phyloP scores from a whole-genome alignment of 2,329 filamentous ascomycete genomes.

The Chrysoporthe austroafricana region DNA sequence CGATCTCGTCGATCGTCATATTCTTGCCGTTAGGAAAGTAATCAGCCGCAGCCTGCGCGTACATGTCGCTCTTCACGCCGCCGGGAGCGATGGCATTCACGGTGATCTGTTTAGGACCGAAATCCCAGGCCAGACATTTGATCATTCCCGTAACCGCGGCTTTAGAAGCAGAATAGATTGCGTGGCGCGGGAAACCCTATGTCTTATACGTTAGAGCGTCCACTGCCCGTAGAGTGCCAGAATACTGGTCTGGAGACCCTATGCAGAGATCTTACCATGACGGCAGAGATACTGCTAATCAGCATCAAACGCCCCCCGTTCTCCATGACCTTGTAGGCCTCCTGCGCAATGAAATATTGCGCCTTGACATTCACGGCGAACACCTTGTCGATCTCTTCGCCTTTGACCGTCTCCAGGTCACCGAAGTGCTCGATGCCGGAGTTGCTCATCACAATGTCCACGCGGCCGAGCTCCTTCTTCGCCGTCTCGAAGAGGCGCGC shows the following conservation, averaged over 20 bases:
- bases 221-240: neutral
- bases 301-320: slow-evolving; percentile 30
- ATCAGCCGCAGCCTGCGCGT: slow-evolving; percentile 16
- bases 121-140: slow-evolving; percentile 20
- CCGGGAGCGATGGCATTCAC: slow-evolving; percentile 33
- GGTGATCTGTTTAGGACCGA: slow-evolving; percentile 29
- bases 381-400: slow-evolving; percentile 28
- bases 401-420: slow-evolving; percentile 20
- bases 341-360: slow-evolving; percentile 30
- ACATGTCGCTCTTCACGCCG: slow-evolving; percentile 27
- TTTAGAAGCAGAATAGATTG: slow-evolving; percentile 20
- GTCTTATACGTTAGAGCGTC: neutral
- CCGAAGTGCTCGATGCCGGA: slow-evolving; percentile 32
- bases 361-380: slow-evolving; percentile 30
- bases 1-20: slow-evolving; percentile 21
- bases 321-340: slow-evolving; percentile 30
- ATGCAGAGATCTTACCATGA: slow-evolving; percentile 28
- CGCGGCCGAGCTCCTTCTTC: slow-evolving; percentile 31
- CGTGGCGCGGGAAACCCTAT: slow-evolving; percentile 16
- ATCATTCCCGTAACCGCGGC: slow-evolving; percentile 17
- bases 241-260: neutral
- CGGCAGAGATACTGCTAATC: slow-evolving; percentile 29
- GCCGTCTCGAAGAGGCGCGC: slow-evolving; percentile 32
- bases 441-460: slow-evolving; percentile 38
- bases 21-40: slow-evolving; percentile 26